phyloP scores from a whole-genome alignment of 1,284 basidiomycete genomes.

The Irpex lacteus region DNA sequence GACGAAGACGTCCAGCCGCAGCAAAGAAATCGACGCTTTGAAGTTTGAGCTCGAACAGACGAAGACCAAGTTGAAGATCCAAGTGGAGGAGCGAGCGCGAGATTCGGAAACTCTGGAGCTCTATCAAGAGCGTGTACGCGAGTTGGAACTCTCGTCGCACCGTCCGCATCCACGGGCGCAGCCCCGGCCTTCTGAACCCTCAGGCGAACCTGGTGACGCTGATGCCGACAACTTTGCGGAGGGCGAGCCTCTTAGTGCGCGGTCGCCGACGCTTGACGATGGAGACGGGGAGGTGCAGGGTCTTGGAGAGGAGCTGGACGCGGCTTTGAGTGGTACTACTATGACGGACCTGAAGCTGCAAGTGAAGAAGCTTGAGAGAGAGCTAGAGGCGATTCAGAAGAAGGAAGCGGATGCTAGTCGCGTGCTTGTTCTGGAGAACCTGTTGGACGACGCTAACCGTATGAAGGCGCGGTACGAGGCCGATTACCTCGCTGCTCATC shows the following conservation, averaged over 20 bases:
- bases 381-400: slow-evolving; percentile 72
- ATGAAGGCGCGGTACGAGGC: slow-evolving; percentile 88
- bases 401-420: slow-evolving; percentile 76
- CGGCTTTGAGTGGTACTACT: slow-evolving; percentile 52
- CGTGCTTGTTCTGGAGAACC: slow-evolving; percentile 82
- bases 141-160: slow-evolving; percentile 74
- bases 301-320: slow-evolving; percentile 83
- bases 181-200: slow-evolving; percentile 19
- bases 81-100: slow-evolving; percentile 67
- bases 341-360: slow-evolving; percentile 10
- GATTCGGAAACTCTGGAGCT: slow-evolving; percentile 86
- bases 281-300: slow-evolving; percentile 48
- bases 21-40: slow-evolving; percentile 70
- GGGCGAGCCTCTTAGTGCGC: slow-evolving; percentile 33
- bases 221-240: slow-evolving; percentile 36
- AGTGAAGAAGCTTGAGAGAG: slow-evolving; percentile 70
- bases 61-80: slow-evolving; percentile 65
- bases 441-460: slow-evolving; percentile 87
- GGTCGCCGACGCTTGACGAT: slow-evolving; percentile 35
- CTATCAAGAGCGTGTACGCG: slow-evolving; percentile 89
- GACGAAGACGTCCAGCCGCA: slow-evolving; percentile 59
- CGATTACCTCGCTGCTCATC: slow-evolving; percentile 85
- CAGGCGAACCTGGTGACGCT: slow-evolving; percentile 15
- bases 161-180: slow-evolving; percentile 35
- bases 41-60: slow-evolving; percentile 78